These are phyloP conservation scores for Collybia nuda DNA, from an alignment of 768 basidiomycete genomes.

Conservation along the genomic window DNA sequence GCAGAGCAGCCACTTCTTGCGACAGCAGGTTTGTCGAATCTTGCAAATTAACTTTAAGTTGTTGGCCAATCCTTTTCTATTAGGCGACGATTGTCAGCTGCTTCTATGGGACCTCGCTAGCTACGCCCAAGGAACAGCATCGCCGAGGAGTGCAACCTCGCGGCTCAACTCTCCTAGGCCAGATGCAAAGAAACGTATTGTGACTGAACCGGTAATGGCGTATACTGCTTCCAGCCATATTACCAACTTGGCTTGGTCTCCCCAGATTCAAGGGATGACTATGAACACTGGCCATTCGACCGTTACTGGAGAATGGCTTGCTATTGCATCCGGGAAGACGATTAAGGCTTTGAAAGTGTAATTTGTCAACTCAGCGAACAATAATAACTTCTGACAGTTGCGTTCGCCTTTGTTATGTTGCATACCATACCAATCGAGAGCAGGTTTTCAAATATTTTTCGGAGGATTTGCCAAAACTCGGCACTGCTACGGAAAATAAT, in stretches of 20 bases:
- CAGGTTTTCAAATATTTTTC: too few species aligned
- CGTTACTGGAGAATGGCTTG: constrained; percentile 83
- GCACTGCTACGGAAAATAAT: not conserved
- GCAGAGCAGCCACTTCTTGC: constrained; percentile 82
- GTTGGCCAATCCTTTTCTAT: constrained; percentile 2
- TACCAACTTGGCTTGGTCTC: constrained; percentile 88
- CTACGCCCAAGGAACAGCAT: constrained; percentile 60
- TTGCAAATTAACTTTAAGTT: not conserved
- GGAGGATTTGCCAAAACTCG: too few species aligned
- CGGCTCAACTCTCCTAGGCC: constrained; percentile 80
- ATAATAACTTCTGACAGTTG: too few species aligned
- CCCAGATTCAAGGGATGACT: constrained; percentile 72
- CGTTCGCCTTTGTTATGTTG: too few species aligned
- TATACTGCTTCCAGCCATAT: constrained; percentile 79
- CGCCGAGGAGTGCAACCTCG: constrained; percentile 69
- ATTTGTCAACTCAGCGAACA: constrained; percentile 4
- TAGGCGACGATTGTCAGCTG: constrained; percentile 94
- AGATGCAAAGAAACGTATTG: constrained; percentile 71
- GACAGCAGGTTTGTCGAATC: constrained; percentile 68
- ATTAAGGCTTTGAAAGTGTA: constrained; percentile 83
- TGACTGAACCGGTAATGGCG: constrained; percentile 81
- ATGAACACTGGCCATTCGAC: constrained; percentile 76
- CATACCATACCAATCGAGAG: too few species aligned
- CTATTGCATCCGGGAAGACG: constrained; percentile 77
- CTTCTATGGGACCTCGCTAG: constrained; percentile 86